These are phyloP conservation scores for Claviceps fusiformis DNA, from an alignment of 2,329 filamentous ascomycete genomes.

Conservation along the genomic window DNA sequence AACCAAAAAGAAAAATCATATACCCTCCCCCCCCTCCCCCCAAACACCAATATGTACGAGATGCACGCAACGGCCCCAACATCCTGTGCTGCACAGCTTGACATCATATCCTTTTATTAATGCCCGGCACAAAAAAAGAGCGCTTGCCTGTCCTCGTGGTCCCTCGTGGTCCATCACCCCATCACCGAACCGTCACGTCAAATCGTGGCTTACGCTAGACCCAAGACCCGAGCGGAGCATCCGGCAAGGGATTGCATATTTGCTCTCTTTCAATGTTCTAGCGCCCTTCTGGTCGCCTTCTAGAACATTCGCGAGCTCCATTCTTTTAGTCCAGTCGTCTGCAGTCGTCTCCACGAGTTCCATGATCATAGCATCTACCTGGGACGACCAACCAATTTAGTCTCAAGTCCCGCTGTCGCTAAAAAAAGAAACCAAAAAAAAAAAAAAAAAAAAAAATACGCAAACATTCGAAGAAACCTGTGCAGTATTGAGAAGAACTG, in stretches of 20 bases:
- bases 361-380: not conserved
- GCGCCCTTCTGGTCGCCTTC: slow-evolving; percentile 6
- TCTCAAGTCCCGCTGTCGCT: not conserved
- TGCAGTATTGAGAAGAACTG: too few relatives aligned
- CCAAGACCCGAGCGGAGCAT: not conserved
- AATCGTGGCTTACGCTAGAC: not conserved
- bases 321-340: not conserved
- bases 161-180: not conserved
- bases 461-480: too few relatives aligned
- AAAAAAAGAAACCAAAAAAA: too few relatives aligned
- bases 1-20: too few relatives aligned
- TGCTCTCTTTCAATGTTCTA: not conserved
- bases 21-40: too few relatives aligned
- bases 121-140: not conserved
- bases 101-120: not conserved
- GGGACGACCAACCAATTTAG: too few relatives aligned
- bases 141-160: not conserved
- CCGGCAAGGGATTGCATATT: not conserved
- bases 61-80: too few relatives aligned
- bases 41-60: too few relatives aligned
- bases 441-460: too few relatives aligned
- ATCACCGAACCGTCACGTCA: too few relatives aligned
- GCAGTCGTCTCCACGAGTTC: not conserved
- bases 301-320: slow-evolving; percentile 3
- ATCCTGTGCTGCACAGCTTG: too few relatives aligned